Evolutionary conservation across 768 basidiomycete genomes (phyloP), one percentile per base, ranked within the genome.

Genomic region (Termitomyces bulborhizus): DNA sequence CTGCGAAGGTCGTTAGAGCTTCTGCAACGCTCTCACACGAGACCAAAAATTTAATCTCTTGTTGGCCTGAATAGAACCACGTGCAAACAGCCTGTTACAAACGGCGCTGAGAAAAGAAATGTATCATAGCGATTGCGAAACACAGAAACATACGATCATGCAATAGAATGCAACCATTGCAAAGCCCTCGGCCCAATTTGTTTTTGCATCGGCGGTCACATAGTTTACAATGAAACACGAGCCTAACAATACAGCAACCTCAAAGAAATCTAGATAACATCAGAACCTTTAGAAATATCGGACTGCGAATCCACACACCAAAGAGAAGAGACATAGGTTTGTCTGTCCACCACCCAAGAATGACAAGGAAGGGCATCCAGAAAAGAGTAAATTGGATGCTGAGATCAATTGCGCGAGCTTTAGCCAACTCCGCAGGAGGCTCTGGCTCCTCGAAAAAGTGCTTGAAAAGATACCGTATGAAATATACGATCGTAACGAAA

Each of bases 151-250:
- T 52, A 77, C 86, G 53, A 85, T 84, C 79, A 88, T 85, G 48
- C 75, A 46, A 64, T 88, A 89, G 66, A 88, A 86, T 27, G 79
- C 63, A 27, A 88, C 71, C 77, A 90, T 78, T 18, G 82, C 76
- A 43, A 76, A 73, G 15, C 88, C 86, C 69, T 89, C 87, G 1
- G 78, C 81, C 86, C 87, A 90, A 62, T 90, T 90, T 3, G 88
- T 89, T 68, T 90, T 88, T 13, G 81, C 72, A 63, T 90, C 88
- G 0, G 85, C 84, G 12, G 87, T 88, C 50, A 90, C 84, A 63
- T 86, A 88, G 68, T 90, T 90, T 51, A 90, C 88, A 46, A 90
- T 69, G 72, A 90, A 88, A 63, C 83, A 85, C 2, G 86, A 75
- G 1, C 81, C 85, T 3, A 90, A 65, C 34, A 89, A 69, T 21